These are phyloP conservation scores for Pythium angustatum DNA, from an alignment of 352 stramenopile genomes.

Conservation along the genomic window DNA sequence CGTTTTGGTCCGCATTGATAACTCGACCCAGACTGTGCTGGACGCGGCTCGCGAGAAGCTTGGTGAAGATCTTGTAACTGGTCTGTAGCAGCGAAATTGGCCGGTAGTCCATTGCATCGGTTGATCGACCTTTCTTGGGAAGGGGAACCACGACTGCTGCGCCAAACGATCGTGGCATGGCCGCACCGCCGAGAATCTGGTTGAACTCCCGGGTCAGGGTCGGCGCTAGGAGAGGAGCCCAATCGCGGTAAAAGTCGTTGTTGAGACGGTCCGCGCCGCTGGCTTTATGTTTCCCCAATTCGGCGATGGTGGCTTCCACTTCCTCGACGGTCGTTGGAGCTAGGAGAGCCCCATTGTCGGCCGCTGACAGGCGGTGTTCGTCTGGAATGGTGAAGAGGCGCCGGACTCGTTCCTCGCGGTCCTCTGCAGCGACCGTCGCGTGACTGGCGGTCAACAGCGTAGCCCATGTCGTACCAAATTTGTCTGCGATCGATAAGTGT, in stretches of 20 bases:
- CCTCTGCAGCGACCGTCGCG: no score
- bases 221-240: background rate
- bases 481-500: no score
- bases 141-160: constrained; percentile 25
- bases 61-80: constrained; percentile 34
- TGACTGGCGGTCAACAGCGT: no score
- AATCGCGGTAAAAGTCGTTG: constrained; percentile 23
- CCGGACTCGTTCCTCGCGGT: no score
- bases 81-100: constrained; percentile 30
- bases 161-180: background rate
- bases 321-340: background rate
- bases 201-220: constrained; percentile 3
- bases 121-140: constrained; percentile 24
- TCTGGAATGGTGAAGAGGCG: background rate
- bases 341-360: constrained; percentile 1
- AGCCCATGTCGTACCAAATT: no score
- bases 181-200: background rate
- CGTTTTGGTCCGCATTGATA: constrained; percentile 30
- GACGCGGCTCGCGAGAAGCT: constrained; percentile 6
- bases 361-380: background rate
- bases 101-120: constrained; percentile 25
- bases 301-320: background rate
- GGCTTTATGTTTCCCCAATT: constrained; percentile 2
- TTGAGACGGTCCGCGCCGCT: background rate
- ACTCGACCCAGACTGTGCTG: constrained; percentile 4